A percentile compares a stretch with the other conserved stretches of the same genome.
phyloP scores from a whole-genome alignment of 2,329 filamentous ascomycete genomes.

The Sclerotinia spermophila region DNA sequence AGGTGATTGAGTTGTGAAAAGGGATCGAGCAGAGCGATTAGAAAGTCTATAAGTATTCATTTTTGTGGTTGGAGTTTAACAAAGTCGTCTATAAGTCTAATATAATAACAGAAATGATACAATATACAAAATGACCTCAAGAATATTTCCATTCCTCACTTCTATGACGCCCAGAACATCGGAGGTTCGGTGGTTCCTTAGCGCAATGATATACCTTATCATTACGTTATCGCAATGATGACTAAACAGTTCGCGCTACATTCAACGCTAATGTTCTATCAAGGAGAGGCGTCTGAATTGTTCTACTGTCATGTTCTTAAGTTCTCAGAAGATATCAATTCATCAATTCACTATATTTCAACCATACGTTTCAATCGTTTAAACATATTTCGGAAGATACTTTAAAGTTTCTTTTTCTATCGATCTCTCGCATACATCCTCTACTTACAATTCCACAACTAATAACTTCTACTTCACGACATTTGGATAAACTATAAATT shows the following conservation, averaged over 20 bases:
- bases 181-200: conserved; percentile 4
- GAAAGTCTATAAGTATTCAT: conserved; percentile 14
- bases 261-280: conserved; percentile 9
- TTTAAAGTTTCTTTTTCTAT: not conserved
- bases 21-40: conserved; percentile 20
- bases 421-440: not conserved
- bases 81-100: conserved; percentile 1
- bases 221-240: not conserved
- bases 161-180: conserved; percentile 6
- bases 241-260: not conserved
- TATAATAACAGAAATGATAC: not conserved
- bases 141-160: not conserved
- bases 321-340: not conserved
- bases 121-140: not conserved
- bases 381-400: not conserved
- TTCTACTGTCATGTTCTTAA: not conserved
- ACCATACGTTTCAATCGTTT: not conserved
- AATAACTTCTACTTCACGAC: not conserved
- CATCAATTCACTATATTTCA: not conserved
- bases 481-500: conserved; percentile 7
- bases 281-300: conserved; percentile 14
- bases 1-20: conserved; percentile 23
- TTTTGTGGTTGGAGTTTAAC: not conserved
- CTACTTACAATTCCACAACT: not conserved
- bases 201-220: not conserved